Base-by-base conservation (phyloP, 768 basidiomycete species). In the Mycena chlorophos region DNA sequence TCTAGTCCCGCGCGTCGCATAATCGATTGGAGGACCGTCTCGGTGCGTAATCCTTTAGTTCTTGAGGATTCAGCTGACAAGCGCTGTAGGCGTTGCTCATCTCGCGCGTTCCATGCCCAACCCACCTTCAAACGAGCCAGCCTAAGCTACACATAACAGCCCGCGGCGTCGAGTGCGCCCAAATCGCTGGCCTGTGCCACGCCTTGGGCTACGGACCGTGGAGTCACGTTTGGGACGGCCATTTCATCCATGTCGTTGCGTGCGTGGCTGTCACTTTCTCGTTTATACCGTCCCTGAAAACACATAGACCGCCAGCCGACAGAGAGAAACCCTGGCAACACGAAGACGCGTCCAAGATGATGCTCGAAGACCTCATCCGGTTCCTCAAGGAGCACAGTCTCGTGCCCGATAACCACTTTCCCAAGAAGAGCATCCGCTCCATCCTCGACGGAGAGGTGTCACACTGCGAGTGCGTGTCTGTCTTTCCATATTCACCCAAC, bases 201-300 rank as follows among this genome's bases (percentile, higher is more conserved):
- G 91, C 93, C 68, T 80, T 93, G 3, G 91, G 90, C 0, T 90
- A 92, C 63, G 91, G 91, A 0, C 91, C 91, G 0, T 92, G 88
- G 85, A 87, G 84, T 56, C 91, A 94, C 67, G 86, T 93, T 5
- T 94, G 88, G 86, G 91, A 94, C 59, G 71, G 73, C 5, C 64
- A 74, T 50, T 91, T 90, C 68, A 90, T 94, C 48, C 89, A 89
- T 1, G 54, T 63, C 3, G 84, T 82, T 1, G 58, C 83, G 90
- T 90, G 63, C 63, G 82, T 76, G 8, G 13, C 40, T 14, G n/a
- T 22, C n/a, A n/a, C 19, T 42, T 20, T 20, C 20, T 20, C 26
- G 28, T 39, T 27, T 34, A 17, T 34, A 8, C 17, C 31, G 8
- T 52, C 16, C 8, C 49, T 37, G 17, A 3, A 63, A 39, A 38